These are phyloP conservation scores for Wickerhamomyces tratensis DNA, from an alignment of 805 yeast genomes.

Conservation along the genomic window DNA sequence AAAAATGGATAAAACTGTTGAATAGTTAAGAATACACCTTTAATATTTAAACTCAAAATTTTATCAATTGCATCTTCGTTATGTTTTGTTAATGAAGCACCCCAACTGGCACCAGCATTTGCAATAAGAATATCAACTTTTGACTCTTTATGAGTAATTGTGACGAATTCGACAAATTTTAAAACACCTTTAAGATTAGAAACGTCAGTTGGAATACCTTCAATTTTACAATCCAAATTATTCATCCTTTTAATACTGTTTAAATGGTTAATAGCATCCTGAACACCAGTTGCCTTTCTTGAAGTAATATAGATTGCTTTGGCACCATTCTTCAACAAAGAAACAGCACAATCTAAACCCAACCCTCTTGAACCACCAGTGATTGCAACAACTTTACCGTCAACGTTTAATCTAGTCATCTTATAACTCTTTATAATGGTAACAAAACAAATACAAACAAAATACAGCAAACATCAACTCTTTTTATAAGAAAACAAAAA, in stretches of 20 bases:
- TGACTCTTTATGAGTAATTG: slow-evolving; percentile 23
- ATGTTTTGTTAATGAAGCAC: slow-evolving; percentile 50
- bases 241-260: slow-evolving; percentile 19
- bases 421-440: no score
- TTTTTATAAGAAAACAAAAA: no score
- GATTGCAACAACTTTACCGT: slow-evolving; percentile 55
- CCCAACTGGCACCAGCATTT: slow-evolving; percentile 80
- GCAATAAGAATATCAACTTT: slow-evolving; percentile 58
- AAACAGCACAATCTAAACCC: slow-evolving; percentile 61
- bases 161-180: slow-evolving; percentile 31
- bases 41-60: slow-evolving; percentile 52
- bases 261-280: slow-evolving; percentile 37
- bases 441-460: no score
- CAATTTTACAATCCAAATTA: slow-evolving; percentile 20
- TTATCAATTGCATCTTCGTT: slow-evolving; percentile 53
- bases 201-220: slow-evolving; percentile 48
- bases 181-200: slow-evolving; percentile 39
- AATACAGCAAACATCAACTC: no score
- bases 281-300: slow-evolving; percentile 52
- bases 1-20: slow-evolving; percentile 54
- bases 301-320: slow-evolving; percentile 52
- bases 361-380: slow-evolving; percentile 76
- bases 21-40: slow-evolving; percentile 59
- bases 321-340: slow-evolving; percentile 52
- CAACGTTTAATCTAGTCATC: slow-evolving; percentile 26